Evolutionary conservation across 371 early-diverging fungal genomes (phyloP).

Genomic region (Lichtheimia ramosa): DNA sequence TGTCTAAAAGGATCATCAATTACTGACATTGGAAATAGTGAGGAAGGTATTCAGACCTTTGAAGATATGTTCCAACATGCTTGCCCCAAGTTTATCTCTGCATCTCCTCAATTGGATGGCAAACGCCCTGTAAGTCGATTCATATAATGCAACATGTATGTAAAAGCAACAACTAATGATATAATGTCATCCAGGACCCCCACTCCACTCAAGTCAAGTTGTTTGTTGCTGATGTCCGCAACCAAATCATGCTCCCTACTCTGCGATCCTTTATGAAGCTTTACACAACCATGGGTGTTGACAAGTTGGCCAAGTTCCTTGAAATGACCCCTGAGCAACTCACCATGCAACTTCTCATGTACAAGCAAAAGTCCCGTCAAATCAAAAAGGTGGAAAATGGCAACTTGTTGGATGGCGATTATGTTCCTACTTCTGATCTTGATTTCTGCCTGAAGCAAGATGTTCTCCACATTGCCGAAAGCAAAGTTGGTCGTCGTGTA

Average conservation of each 20-base stretch:
- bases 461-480: conserved; percentile 92
- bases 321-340: conserved; percentile 81
- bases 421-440: conserved; percentile 78
- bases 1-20: not conserved
- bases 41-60: conserved; percentile 76
- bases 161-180: not conserved
- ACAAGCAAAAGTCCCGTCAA: conserved; percentile 93
- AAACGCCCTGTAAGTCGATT: conserved; percentile 24
- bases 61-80: conserved; percentile 91
- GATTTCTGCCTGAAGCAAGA: conserved; percentile 93
- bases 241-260: conserved; percentile 85
- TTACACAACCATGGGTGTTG: conserved; percentile 88
- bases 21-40: conserved; percentile 43
- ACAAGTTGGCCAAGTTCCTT: conserved; percentile 87
- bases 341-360: conserved; percentile 82
- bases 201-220: conserved; percentile 79
- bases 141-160: not conserved
- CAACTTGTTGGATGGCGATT: conserved; percentile 80
- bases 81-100: conserved; percentile 93
- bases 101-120: conserved; percentile 71
- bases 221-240: conserved; percentile 82
- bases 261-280: conserved; percentile 92
- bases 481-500: conserved; percentile 88
- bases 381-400: conserved; percentile 70
- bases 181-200: conserved; percentile 47